phyloP scores from a whole-genome alignment of 2,329 filamentous ascomycete genomes.

The Epichloe amarillans region DNA sequence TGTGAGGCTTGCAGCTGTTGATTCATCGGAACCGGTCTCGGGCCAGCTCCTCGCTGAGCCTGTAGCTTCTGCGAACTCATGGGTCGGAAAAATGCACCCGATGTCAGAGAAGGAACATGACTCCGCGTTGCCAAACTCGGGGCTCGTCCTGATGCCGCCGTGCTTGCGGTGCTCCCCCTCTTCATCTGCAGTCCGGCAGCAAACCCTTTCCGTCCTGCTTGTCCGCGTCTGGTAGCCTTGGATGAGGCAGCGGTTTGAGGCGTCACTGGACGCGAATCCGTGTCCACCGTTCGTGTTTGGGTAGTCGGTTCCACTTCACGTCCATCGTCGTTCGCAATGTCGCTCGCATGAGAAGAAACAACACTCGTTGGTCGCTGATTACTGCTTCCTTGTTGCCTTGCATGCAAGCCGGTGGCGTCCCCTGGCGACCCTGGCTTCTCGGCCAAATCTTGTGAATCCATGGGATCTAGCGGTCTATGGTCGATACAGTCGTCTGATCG shows the following conservation, averaged over 20 bases:
- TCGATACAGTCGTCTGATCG: neutral
- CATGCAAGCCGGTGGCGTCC: conserved; percentile 26
- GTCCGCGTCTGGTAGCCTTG: conserved; percentile 35
- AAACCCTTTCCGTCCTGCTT: conserved; percentile 41
- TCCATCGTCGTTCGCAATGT: conserved; percentile 45
- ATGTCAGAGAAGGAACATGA: conserved; percentile 80
- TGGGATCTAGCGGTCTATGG: conserved; percentile 9
- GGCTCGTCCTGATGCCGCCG: conserved; percentile 34
- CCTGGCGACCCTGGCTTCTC: conserved; percentile 23
- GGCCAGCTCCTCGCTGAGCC: conserved; percentile 59
- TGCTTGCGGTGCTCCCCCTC: conserved; percentile 27
- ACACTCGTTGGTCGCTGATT: conserved; percentile 44
- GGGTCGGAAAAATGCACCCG: conserved; percentile 84
- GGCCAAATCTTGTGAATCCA: conserved; percentile 25
- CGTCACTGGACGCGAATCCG: conserved; percentile 39
- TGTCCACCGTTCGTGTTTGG: conserved; percentile 27
- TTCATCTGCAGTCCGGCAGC: conserved; percentile 30
- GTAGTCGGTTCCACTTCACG: conserved; percentile 23
- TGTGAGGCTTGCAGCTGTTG: conserved; percentile 20
- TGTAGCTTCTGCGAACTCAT: conserved; percentile 95
- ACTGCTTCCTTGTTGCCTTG: conserved; percentile 19
- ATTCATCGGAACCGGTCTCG: conserved; percentile 29
- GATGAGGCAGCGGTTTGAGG: conserved; percentile 34
- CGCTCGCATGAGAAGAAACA: conserved; percentile 61
- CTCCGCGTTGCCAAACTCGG: conserved; percentile 60